phyloP scores from a whole-genome alignment of 1,139 yeast species.

The Zygosaccharomyces sapae region DNA sequence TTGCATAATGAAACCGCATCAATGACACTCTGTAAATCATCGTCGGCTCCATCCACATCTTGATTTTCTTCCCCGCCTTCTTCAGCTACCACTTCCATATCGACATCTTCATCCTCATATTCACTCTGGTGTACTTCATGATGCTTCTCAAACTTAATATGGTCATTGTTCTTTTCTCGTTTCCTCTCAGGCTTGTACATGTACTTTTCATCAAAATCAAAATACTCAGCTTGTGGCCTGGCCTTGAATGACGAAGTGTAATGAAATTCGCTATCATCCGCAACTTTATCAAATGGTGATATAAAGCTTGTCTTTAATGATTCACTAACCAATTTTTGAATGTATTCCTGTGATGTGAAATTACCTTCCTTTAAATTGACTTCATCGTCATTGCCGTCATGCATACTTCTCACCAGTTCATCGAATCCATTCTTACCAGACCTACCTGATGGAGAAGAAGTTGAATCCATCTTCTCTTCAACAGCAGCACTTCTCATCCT shows the following conservation, averaged over 20 bases:
- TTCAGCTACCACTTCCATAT: not conserved
- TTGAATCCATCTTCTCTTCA: conserved; percentile 4
- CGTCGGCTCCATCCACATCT: not conserved
- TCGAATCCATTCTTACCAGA: conserved; percentile 2
- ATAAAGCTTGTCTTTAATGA: conserved; percentile 1
- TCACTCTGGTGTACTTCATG: not conserved
- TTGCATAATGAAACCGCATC: conserved; percentile 18
- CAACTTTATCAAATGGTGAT: conserved; percentile 14
- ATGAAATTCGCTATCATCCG: conserved; percentile 15
- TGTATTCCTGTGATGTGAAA: conserved; percentile 4
- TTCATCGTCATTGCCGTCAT: not conserved
- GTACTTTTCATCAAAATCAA: conserved; percentile 23
- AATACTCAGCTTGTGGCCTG: conserved; percentile 28
- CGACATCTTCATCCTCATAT: conserved; percentile 1
- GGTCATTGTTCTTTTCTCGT: not conserved
- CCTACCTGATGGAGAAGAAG: not conserved
- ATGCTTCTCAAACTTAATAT: not conserved
- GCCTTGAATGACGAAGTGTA: conserved; percentile 26
- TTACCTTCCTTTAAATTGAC: not conserved
- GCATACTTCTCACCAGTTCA: conserved; percentile 2
- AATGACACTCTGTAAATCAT: conserved; percentile 13
- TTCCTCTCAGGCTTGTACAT: conserved; percentile 11
- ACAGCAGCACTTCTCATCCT: not conserved
- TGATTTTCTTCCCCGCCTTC: not conserved
- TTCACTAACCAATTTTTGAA: conserved; percentile 3